Evolutionary conservation across 2,329 filamentous ascomycete species (phyloP).

Genomic region (Diaporthe sp.): DNA sequence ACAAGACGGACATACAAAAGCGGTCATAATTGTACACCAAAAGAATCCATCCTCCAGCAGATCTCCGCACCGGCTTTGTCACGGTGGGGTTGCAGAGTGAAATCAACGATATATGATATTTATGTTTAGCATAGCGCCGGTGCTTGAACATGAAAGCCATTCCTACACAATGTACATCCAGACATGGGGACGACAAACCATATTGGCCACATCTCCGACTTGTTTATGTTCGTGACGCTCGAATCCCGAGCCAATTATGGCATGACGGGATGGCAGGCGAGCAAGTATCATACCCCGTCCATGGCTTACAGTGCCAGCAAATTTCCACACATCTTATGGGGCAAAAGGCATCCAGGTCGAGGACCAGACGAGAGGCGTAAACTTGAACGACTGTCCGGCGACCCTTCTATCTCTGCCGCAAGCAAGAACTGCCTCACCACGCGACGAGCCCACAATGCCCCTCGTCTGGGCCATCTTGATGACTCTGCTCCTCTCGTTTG

Average conservation of each 20-base stretch:
- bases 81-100: no score
- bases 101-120: no score
- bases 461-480: neutral
- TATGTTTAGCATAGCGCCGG: no score
- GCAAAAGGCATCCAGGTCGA: rapidly evolving
- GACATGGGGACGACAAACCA: neutral
- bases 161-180: neutral
- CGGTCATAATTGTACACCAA: neutral
- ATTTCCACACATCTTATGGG: neutral
- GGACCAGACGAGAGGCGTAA: neutral
- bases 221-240: neutral
- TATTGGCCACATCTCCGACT: neutral
- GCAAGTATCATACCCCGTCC: neutral
- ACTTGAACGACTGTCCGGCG: neutral
- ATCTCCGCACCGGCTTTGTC: no score
- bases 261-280: neutral
- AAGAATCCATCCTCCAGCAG: neutral
- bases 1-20: no score
- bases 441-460: neutral
- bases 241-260: neutral
- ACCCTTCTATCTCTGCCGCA: neutral
- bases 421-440: neutral
- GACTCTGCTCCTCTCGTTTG: no score
- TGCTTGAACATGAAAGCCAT: neutral
- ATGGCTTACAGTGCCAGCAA: neutral